Conservation (phyloP, 148 eudicot genomes). For the Rhododendron molle region DNA sequence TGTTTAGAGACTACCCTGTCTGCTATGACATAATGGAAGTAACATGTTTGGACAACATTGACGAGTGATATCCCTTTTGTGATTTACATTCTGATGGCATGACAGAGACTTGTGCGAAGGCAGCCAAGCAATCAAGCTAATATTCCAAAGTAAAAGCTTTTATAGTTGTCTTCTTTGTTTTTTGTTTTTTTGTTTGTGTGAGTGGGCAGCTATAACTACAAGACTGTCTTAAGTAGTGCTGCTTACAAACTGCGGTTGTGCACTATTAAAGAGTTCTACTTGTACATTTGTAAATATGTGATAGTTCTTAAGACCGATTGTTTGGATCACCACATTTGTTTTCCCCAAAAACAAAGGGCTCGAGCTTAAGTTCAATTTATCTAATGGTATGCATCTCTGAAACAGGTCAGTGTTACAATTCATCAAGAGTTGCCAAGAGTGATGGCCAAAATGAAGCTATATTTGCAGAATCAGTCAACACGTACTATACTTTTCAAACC, state of each 20-base stretch:
- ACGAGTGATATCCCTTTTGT: background rate
- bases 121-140: background rate
- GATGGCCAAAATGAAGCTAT: slow-evolving; percentile 85
- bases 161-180: background rate
- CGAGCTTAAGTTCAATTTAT: background rate
- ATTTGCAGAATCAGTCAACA: slow-evolving; percentile 85
- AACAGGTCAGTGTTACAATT: slow-evolving; percentile 68
- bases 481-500: slow-evolving; percentile 96
- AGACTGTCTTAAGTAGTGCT: slow-evolving; percentile 4
- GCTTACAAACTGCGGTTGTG: background rate
- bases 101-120: background rate
- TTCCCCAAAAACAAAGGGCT: background rate
- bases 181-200: background rate
- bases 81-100: background rate
- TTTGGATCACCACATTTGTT: background rate
- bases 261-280: background rate
- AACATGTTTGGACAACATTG: background rate
- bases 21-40: background rate
- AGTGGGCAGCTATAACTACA: background rate
- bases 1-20: background rate
- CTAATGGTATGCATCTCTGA: slow-evolving; percentile 1
- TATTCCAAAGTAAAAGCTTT: background rate
- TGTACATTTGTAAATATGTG: too few relatives aligned
- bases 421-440: slow-evolving; percentile 77
- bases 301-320: too few relatives aligned